These are phyloP conservation scores for Myotisia sp. DNA, from an alignment of 2,329 filamentous ascomycete species.

Conservation along the genomic window DNA sequence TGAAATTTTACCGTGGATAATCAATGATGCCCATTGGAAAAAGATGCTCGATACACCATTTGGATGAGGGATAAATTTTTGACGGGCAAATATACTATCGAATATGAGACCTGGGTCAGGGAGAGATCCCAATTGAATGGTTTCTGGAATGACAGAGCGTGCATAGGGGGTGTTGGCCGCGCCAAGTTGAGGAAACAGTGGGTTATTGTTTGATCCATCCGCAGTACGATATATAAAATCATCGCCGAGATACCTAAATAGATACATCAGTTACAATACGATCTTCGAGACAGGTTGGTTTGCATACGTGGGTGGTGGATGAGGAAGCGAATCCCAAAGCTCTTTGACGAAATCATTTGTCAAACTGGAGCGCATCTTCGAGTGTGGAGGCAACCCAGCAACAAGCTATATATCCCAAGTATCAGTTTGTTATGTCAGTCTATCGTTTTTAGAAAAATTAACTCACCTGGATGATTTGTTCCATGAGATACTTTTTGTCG, in stretches of 20 bases:
- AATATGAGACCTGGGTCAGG: slow-evolving; percentile 19
- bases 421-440: background rate
- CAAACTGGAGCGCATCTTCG: slow-evolving; percentile 46
- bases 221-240: slow-evolving; percentile 20
- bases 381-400: slow-evolving; percentile 47
- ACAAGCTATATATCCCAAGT: slow-evolving; percentile 38
- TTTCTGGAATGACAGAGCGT: slow-evolving; percentile 13
- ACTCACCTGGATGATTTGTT: slow-evolving; percentile 47
- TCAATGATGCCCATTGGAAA: slow-evolving; percentile 38
- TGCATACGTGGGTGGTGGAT: slow-evolving; percentile 53
- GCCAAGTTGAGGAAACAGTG: slow-evolving; percentile 15
- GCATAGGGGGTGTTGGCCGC: slow-evolving; percentile 18
- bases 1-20: slow-evolving; percentile 32
- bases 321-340: slow-evolving; percentile 58
- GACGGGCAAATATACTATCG: slow-evolving; percentile 36
- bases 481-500: slow-evolving; percentile 67
- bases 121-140: slow-evolving; percentile 12
- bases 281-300: slow-evolving; percentile 14
- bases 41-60: slow-evolving; percentile 35
- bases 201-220: slow-evolving; percentile 18
- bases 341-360: slow-evolving; percentile 54
- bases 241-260: slow-evolving; percentile 20
- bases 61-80: slow-evolving; percentile 23
- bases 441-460: too few relatives aligned
- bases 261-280: slow-evolving; percentile 17